These are phyloP conservation scores for Helichrysum umbraculigerum DNA, from an alignment of 129 eudicot genomes.

Conservation along the genomic window DNA sequence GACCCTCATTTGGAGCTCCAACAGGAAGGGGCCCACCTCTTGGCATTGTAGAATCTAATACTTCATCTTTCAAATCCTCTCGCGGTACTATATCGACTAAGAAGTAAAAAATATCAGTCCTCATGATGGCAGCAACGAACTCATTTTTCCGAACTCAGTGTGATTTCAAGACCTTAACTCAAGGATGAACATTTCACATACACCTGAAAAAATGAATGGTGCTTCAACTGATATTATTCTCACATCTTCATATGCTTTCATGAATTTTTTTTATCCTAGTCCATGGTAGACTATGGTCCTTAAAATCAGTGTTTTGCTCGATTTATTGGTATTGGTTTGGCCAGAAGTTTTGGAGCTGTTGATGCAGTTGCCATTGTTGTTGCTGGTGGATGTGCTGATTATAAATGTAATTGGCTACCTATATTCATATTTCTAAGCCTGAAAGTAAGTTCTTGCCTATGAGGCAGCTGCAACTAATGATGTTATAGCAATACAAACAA, in stretches of 20 bases:
- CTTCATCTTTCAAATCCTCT: constrained; percentile 84
- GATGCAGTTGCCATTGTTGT: constrained; percentile 81
- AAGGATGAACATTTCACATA: constrained; percentile 92
- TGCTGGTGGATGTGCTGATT: constrained; percentile 93
- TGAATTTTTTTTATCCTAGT: constrained; percentile 91
- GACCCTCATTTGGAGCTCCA: constrained; percentile 72
- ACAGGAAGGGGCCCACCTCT: constrained; percentile 75
- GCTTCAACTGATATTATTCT: constrained; percentile 97
- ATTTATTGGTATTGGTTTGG: constrained; percentile 78
- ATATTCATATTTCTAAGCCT: too few species aligned
- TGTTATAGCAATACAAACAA: too few species aligned
- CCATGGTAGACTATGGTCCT: constrained; percentile 84
- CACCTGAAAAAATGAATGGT: constrained; percentile 86
- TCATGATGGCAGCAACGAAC: constrained; percentile 88
- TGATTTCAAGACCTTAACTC: constrained; percentile 92
- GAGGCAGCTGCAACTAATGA: too few species aligned
- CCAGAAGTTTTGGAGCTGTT: constrained; percentile 86
- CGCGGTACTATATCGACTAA: constrained; percentile 87
- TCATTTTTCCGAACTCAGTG: constrained; percentile 94
- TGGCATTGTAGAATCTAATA: constrained; percentile 74
- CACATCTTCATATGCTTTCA: constrained; percentile 96
- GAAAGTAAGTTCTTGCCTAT: too few species aligned
- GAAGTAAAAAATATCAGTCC: constrained; percentile 90
- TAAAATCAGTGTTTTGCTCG: constrained; percentile 82
- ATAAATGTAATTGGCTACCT: too few species aligned